Conservation (phyloP, 495 filamentous ascomycete species). For the Aspergillus homomorphus region DNA sequence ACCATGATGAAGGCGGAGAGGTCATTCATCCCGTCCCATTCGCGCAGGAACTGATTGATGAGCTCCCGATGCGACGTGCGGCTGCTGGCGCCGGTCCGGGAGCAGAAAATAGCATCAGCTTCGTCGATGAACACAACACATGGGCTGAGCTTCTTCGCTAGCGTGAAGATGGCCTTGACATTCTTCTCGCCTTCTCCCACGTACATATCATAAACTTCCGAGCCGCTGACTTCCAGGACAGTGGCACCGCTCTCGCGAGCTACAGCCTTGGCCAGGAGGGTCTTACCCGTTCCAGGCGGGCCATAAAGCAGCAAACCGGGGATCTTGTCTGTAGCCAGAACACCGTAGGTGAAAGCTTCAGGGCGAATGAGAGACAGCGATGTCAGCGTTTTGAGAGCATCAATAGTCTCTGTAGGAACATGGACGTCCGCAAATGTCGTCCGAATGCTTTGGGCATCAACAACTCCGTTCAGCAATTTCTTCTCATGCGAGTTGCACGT, state of each 20-base stretch:
- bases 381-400: slow-evolving; percentile 85
- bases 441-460: slow-evolving; percentile 74
- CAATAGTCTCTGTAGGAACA: slow-evolving; percentile 76
- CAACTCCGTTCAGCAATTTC: slow-evolving; percentile 73
- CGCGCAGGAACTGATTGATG: slow-evolving; percentile 96
- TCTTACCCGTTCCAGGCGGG: slow-evolving; percentile 94
- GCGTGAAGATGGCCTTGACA: slow-evolving; percentile 83
- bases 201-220: slow-evolving; percentile 90
- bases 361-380: slow-evolving; percentile 83
- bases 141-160: slow-evolving; percentile 89
- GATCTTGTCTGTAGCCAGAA: slow-evolving; percentile 86
- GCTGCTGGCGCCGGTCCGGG: slow-evolving; percentile 56
- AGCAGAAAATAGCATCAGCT: slow-evolving; percentile 85
- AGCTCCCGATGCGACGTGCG: slow-evolving; percentile 77
- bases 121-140: slow-evolving; percentile 97
- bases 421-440: slow-evolving; percentile 85
- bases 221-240: slow-evolving; percentile 69
- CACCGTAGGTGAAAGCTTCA: slow-evolving; percentile 94
- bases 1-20: slow-evolving; percentile 96
- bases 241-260: slow-evolving; percentile 92
- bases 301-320: slow-evolving; percentile 89
- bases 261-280: slow-evolving; percentile 89
- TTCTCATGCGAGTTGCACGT: slow-evolving; percentile 73
- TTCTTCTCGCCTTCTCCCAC: slow-evolving; percentile 97
- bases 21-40: slow-evolving; percentile 94